A percentile compares a stretch with the other conserved stretches of the same genome.
phyloP scores from a whole-genome alignment of 805 yeast genomes.

The Sugiyamaella floridensis region DNA sequence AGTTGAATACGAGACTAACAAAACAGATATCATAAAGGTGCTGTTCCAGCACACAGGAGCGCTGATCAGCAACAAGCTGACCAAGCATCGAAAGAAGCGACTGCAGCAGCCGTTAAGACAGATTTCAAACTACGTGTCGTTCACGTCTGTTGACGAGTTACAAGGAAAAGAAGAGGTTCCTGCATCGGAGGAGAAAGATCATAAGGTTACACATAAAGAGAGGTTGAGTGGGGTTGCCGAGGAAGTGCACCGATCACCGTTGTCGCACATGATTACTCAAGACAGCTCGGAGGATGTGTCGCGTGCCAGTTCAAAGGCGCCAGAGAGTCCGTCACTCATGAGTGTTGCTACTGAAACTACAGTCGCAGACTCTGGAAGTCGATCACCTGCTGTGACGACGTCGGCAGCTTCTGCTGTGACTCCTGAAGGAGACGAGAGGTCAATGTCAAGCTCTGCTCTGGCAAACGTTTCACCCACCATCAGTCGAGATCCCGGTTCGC shows the following conservation, averaged over 20 bases:
- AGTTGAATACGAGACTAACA: not conserved
- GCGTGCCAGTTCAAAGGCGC: not conserved
- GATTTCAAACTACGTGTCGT: conserved; percentile 30
- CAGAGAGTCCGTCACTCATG: not conserved
- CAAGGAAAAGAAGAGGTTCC: not conserved
- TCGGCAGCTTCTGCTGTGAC: not conserved
- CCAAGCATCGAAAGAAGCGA: conserved; percentile 26
- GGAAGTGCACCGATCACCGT: not conserved
- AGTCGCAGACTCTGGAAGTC: not conserved
- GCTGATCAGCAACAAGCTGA: conserved; percentile 68
- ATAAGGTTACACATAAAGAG: not conserved
- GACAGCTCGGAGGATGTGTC: not conserved
- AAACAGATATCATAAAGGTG: conserved; percentile 31
- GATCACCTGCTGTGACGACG: not conserved
- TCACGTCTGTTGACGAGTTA: conserved; percentile 26
- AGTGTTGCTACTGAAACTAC: not conserved
- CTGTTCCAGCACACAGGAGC: conserved; percentile 55
- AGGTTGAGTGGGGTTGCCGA: not conserved
- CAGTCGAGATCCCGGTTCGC: not conserved
- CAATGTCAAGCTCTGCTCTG: not conserved
- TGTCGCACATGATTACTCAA: not conserved
- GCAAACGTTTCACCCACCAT: not conserved
- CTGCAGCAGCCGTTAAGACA: conserved; percentile 26
- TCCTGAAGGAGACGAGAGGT: not conserved
- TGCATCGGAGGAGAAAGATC: conserved; percentile 3